phyloP scores from a whole-genome alignment of 2,329 filamentous ascomycete species.

The Paraconiothyrium sp. region DNA sequence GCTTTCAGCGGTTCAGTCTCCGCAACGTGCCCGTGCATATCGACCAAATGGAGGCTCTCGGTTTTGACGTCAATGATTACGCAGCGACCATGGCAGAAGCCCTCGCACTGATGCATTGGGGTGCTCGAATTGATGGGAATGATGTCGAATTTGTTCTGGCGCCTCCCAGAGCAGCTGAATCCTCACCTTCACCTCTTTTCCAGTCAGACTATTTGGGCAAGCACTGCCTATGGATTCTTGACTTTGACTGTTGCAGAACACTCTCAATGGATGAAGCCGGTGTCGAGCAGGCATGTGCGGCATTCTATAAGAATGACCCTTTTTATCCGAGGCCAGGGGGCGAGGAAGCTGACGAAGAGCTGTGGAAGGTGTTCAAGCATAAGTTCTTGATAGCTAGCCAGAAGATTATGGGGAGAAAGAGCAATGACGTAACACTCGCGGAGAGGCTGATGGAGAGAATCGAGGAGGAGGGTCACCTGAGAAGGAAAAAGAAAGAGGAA shows the following conservation, averaged over 20 bases:
- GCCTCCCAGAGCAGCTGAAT: background rate
- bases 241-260: constrained; percentile 68
- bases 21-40: constrained; percentile 61
- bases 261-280: constrained; percentile 50
- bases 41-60: constrained; percentile 60
- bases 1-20: constrained; percentile 50
- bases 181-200: background rate
- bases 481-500: constrained; percentile 13
- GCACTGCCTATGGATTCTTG: constrained; percentile 54
- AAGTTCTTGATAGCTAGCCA: constrained; percentile 17
- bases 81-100: constrained; percentile 59
- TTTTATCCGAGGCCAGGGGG: constrained; percentile 54
- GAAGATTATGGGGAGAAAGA: constrained; percentile 9
- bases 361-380: constrained; percentile 24
- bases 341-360: constrained; percentile 17
- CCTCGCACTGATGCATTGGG: constrained; percentile 63
- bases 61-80: constrained; percentile 49
- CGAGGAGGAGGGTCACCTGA: constrained; percentile 13
- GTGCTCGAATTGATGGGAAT: constrained; percentile 58
- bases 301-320: constrained; percentile 62
- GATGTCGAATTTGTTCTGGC: constrained; percentile 65
- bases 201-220: constrained; percentile 1
- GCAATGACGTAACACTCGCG: constrained; percentile 4
- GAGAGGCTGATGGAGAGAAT: constrained; percentile 17
- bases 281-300: constrained; percentile 52